Conservation (phyloP, 2,329 filamentous ascomycete species). For the Fulvia fulva region DNA sequence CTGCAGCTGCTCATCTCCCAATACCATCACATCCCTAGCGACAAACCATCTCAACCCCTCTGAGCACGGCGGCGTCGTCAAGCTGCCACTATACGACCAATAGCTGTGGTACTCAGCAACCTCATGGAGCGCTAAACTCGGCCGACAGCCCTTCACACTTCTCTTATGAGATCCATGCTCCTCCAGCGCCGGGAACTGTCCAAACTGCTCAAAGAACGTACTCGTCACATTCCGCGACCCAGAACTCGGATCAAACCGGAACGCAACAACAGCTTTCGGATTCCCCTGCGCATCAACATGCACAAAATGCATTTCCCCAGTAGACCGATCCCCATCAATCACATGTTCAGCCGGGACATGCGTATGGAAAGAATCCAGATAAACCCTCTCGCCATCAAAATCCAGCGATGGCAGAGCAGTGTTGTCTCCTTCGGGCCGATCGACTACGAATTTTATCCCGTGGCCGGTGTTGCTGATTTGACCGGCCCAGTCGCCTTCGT, state of each 20-base stretch:
- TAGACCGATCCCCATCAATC: conserved; percentile 41
- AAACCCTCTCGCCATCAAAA: conserved; percentile 39
- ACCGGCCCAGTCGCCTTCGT: background rate
- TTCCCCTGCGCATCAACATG: conserved; percentile 43
- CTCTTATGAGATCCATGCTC: too few species aligned
- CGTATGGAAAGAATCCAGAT: conserved; percentile 50
- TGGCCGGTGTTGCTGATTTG: background rate
- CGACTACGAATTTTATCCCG: conserved; percentile 19
- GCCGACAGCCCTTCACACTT: conserved; percentile 25
- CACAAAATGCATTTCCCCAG: conserved; percentile 50
- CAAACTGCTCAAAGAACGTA: conserved; percentile 42
- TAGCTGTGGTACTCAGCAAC: conserved; percentile 43
- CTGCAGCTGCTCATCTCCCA: conserved; percentile 46
- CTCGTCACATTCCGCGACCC: conserved; percentile 32
- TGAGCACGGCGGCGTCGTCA: conserved; percentile 47
- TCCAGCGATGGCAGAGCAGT: conserved; percentile 42
- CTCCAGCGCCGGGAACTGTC: conserved; percentile 1
- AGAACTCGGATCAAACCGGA: conserved; percentile 40
- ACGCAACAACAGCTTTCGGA: conserved; percentile 45
- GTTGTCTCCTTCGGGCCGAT: conserved; percentile 36
- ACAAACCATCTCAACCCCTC: conserved; percentile 48
- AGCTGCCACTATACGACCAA: conserved; percentile 48
- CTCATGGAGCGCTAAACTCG: conserved; percentile 34
- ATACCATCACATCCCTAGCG: conserved; percentile 39
- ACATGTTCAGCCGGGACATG: conserved; percentile 51